Percentiles rank a stretch among this genome's conserved stretches.
These are phyloP conservation scores for Fusarium scirpi DNA, from an alignment of 2,329 filamentous ascomycete genomes.

Conservation along the genomic window DNA sequence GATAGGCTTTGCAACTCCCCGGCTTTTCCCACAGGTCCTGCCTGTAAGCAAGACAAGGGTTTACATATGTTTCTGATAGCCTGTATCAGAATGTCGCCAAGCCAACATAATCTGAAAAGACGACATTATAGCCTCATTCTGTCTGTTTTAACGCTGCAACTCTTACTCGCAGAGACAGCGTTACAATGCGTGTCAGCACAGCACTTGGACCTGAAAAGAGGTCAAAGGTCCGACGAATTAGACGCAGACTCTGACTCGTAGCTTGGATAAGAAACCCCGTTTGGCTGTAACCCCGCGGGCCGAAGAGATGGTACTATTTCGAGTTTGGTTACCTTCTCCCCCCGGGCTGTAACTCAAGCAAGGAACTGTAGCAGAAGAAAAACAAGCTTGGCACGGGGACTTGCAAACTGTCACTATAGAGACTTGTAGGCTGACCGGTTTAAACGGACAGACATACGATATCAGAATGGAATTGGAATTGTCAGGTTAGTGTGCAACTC, in stretches of 20 bases:
- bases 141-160: neutral
- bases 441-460: neutral
- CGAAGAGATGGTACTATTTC: slow-evolving; percentile 26
- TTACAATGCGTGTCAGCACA: slow-evolving; percentile 16
- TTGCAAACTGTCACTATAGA: neutral
- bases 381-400: slow-evolving; percentile 30
- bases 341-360: slow-evolving; percentile 3
- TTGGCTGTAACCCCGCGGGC: slow-evolving; percentile 4
- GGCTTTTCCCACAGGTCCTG: neutral
- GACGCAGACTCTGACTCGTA: neutral
- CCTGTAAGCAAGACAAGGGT: slow-evolving; percentile 2
- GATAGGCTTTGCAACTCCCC: neutral
- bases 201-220: neutral
- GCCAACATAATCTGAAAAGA: neutral
- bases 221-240: neutral
- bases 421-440: neutral
- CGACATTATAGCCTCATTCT: slow-evolving; percentile 10
- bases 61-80: neutral
- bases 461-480: neutral
- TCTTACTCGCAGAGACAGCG: neutral
- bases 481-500: neutral
- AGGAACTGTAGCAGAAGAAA: slow-evolving; percentile 16
- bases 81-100: slow-evolving; percentile 3
- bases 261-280: slow-evolving; percentile 1
- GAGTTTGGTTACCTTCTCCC: slow-evolving; percentile 7